Percentiles rank a stretch among this genome's conserved stretches.
phyloP scores from a whole-genome alignment of 2,329 filamentous ascomycete genomes.

The Mariannaea elegans region DNA sequence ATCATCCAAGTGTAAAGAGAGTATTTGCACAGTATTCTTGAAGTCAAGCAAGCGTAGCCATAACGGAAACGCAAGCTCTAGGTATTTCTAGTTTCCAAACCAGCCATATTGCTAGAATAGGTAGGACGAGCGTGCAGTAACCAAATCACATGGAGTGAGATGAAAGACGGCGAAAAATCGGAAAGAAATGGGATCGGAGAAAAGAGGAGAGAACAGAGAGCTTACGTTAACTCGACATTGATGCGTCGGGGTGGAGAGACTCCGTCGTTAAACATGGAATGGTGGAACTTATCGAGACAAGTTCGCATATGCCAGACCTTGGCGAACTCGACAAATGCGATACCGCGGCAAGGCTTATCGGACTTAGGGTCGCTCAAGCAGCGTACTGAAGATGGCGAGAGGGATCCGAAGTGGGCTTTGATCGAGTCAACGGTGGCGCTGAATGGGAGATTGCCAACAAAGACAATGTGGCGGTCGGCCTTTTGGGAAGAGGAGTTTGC shows the following conservation, averaged over 20 bases:
- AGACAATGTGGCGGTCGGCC: constrained; percentile 45
- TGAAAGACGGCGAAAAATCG: constrained; percentile 3
- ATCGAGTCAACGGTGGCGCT: constrained; percentile 77
- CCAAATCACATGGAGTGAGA: neutral
- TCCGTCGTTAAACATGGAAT: constrained; percentile 75
- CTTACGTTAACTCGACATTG: constrained; percentile 90
- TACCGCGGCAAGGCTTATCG: constrained; percentile 72
- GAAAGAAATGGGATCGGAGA: too few relatives aligned
- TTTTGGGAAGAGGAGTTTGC: constrained; percentile 20
- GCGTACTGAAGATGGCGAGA: constrained; percentile 63
- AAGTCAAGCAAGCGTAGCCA: neutral
- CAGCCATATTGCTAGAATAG: neutral
- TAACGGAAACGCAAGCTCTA: neutral
- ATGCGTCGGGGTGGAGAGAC: constrained; percentile 73
- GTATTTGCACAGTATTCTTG: neutral
- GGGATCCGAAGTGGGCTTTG: constrained; percentile 78
- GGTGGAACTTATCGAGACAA: constrained; percentile 89
- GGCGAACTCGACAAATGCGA: constrained; percentile 90
- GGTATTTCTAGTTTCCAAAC: too few relatives aligned
- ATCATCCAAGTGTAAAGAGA: neutral
- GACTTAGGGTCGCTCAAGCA: constrained; percentile 74
- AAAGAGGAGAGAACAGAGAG: constrained; percentile 33
- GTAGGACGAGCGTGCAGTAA: constrained; percentile 2
- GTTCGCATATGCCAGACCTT: constrained; percentile 91
- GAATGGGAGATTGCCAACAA: constrained; percentile 84